Evolutionary conservation across 192 early-diverging fungal species (phyloP), one percentile per base, ranked within the genome.

Genomic region (Podila horticola): DNA sequence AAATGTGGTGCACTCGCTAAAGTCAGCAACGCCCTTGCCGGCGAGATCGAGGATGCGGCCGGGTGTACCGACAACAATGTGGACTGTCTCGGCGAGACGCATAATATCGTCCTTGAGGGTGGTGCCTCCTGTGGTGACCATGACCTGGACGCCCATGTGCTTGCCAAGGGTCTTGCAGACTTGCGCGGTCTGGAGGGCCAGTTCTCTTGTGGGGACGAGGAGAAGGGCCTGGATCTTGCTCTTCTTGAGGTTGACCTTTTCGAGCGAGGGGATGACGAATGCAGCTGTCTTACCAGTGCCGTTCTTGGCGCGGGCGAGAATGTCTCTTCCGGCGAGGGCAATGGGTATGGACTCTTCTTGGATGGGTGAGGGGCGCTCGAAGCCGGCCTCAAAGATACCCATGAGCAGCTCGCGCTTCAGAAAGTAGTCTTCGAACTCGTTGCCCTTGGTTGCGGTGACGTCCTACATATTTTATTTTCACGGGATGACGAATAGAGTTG

Each of bases 331-430:
- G 30, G 96, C 92, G 51, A 99, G 88, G 8, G 97, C 97, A 85
- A 99, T 97, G 22, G 97, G 98, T 72, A 99, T 98, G 29, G 97
- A 91, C 86, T 98, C 98, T 87, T 99, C 98, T 83, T 99, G 98
- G 85, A 99, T 99, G 31, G 98, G 97, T 61, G 95, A 95, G 30
- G 98, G 98, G 34, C 93, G 88, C 81, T 99, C 98, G 75, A 99
- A 99, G 61, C 98, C 98, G 30, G 96, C 96, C 86, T 99, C 97
- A 79, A 97, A 98, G 76, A 99, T 97, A 30, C 97, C 98, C 98
- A 99, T 99, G 58, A 97, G 85, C 60, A 99, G 88, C 82, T 97
- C 95, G 52, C 97, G 92, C 84, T 97, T 98, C 57, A 99, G 87
- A 85, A 94, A 97, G 84, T 97, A 99, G 85, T 99, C 98, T 84